Percentiles rank a stretch among this genome's conserved stretches.
Conservation (phyloP, 495 filamentous ascomycete species). For the Hypoxylon crocopeplum region DNA sequence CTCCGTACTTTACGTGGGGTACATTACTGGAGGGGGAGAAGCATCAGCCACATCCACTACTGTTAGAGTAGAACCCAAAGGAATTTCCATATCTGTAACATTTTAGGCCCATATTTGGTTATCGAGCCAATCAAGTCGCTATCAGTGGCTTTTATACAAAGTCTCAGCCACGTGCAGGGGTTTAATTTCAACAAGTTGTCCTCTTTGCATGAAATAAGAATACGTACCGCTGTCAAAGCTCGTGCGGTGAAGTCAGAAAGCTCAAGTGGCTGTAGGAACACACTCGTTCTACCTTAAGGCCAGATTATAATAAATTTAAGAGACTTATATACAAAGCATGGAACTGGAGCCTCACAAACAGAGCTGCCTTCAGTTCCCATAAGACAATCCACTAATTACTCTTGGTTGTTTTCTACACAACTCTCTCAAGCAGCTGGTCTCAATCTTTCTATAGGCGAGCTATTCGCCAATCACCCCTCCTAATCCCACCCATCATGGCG, state of each 20-base stretch:
- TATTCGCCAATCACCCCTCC: conserved; percentile 35
- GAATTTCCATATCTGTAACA: conserved; percentile 32
- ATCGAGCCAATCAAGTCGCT: conserved; percentile 39
- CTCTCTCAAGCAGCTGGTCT: conserved; percentile 28
- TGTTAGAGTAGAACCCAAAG: background rate
- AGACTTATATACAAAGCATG: conserved; percentile 27
- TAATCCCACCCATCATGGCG: conserved; percentile 50
- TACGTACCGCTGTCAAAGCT: conserved; percentile 9
- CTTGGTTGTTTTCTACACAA: background rate
- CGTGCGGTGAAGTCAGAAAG: conserved; percentile 23
- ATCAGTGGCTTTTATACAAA: conserved; percentile 39
- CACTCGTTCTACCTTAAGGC: conserved; percentile 32
- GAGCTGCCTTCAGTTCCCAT: conserved; percentile 5
- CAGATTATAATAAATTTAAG: conserved; percentile 37
- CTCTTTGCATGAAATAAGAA: conserved; percentile 13
- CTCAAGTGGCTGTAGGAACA: conserved; percentile 20
- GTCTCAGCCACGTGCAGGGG: conserved; percentile 31
- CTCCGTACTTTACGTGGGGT: too few relatives aligned
- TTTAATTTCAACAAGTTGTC: conserved; percentile 40
- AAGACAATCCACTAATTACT: conserved; percentile 6
- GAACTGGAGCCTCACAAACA: conserved; percentile 17
- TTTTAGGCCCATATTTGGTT: conserved; percentile 23
- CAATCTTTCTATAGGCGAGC: conserved; percentile 30
- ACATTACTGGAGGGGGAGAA: too few relatives aligned
- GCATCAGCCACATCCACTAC: too few relatives aligned